phyloP scores from a whole-genome alignment of 2,329 filamentous ascomycete genomes.

The Trichoderma hamatum region DNA sequence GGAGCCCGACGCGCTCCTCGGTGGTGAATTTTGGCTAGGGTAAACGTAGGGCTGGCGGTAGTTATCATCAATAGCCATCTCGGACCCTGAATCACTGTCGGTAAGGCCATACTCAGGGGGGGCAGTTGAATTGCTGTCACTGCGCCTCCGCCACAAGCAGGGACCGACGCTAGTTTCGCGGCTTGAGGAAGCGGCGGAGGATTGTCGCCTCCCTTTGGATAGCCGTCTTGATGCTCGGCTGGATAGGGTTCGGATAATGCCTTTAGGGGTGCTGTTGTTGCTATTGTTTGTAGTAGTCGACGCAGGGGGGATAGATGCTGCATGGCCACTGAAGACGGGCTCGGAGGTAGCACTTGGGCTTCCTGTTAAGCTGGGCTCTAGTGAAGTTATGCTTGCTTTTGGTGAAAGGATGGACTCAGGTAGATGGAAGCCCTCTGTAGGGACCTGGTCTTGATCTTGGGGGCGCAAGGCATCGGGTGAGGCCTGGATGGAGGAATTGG shows the following conservation, averaged over 20 bases:
- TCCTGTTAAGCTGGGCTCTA: slow-evolving; percentile 61
- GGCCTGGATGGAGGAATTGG: slow-evolving; percentile 65
- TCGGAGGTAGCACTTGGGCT: slow-evolving; percentile 61
- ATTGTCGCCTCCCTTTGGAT: slow-evolving; percentile 70
- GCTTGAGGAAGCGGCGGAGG: slow-evolving; percentile 74
- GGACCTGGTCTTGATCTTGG: slow-evolving; percentile 56
- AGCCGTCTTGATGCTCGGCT: slow-evolving; percentile 73
- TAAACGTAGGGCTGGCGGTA: slow-evolving; percentile 26
- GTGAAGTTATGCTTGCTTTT: slow-evolving; percentile 63
- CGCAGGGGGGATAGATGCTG: slow-evolving; percentile 37
- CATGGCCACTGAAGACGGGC: slow-evolving; percentile 35
- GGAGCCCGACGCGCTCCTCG: slow-evolving; percentile 52
- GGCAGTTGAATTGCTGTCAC: slow-evolving; percentile 80
- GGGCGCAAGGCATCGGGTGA: slow-evolving; percentile 67
- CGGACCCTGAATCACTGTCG: slow-evolving; percentile 59
- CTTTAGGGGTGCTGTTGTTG: slow-evolving; percentile 24
- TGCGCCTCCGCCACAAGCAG: slow-evolving; percentile 81
- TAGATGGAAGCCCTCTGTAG: slow-evolving; percentile 62
- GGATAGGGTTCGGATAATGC: slow-evolving; percentile 81
- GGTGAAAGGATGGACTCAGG: slow-evolving; percentile 70
- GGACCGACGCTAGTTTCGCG: slow-evolving; percentile 89
- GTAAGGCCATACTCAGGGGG: slow-evolving; percentile 52
- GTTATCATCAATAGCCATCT: slow-evolving; percentile 52
- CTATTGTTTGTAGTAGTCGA: slow-evolving; percentile 46
- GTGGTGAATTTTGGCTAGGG: slow-evolving; percentile 46